A percentile compares a stretch with the other conserved stretches of the same genome.
These are phyloP conservation scores for Goffeauzyma gilvescens DNA, from an alignment of 768 basidiomycete genomes.

Conservation along the genomic window DNA sequence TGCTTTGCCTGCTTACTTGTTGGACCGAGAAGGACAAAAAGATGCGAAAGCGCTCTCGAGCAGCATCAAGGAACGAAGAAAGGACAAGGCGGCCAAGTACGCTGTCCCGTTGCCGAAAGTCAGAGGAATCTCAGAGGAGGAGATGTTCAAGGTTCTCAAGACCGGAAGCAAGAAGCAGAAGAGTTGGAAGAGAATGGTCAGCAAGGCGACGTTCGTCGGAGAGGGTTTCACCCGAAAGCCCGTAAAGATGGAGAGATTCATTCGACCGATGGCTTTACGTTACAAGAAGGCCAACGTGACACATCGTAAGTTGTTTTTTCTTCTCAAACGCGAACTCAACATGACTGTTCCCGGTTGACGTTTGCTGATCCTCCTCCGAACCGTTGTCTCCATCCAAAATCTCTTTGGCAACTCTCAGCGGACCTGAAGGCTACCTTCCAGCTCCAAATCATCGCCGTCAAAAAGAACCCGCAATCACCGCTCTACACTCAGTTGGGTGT, in stretches of 20 bases:
- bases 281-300: conserved; percentile 98
- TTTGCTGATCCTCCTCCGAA: background rate
- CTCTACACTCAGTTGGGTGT: conserved; percentile 37
- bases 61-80: conserved; percentile 94
- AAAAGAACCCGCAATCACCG: conserved; percentile 98
- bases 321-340: too few species aligned
- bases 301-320: conserved; percentile 48
- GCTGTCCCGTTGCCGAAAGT: conserved; percentile 93
- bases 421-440: conserved; percentile 98
- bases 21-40: conserved; percentile 94
- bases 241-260: conserved; percentile 95
- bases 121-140: conserved; percentile 92
- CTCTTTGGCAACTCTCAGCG: conserved; percentile 38
- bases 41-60: conserved; percentile 89
- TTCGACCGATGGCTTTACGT: conserved; percentile 89
- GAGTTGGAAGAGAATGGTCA: conserved; percentile 98
- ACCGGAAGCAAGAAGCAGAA: conserved; percentile 92
- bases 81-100: conserved; percentile 97
- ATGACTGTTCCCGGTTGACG: background rate
- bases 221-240: conserved; percentile 96
- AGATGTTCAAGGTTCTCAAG: conserved; percentile 99
- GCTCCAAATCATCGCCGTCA: conserved; percentile 87
- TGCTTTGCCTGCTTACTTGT: conserved; percentile 81
- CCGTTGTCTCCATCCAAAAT: background rate
- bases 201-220: conserved; percentile 96